Evolutionary conservation across 345 rosid genomes (phyloP).

Genomic region (Salix exigua): DNA sequence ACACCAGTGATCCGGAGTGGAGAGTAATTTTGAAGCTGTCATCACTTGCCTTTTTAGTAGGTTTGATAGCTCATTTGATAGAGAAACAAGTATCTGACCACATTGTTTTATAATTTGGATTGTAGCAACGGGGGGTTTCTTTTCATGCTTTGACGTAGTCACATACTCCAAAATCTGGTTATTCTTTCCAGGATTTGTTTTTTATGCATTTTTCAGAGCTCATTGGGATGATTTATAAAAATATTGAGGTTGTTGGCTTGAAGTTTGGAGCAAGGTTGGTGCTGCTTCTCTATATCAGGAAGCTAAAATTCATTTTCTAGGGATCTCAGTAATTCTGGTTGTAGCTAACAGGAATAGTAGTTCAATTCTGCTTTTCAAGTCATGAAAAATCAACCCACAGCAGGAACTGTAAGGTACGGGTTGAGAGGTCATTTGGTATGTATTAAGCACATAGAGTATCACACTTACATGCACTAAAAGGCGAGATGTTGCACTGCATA

Average conservation of each 20-base stretch:
- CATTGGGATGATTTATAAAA: neutral
- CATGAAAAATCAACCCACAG: neutral
- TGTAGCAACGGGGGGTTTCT: neutral
- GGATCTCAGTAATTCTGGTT: neutral
- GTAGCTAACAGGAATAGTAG: neutral
- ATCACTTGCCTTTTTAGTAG: neutral
- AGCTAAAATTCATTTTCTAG: neutral
- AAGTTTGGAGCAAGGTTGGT: neutral
- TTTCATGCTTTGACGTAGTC: neutral
- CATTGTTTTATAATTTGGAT: neutral
- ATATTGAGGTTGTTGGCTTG: neutral
- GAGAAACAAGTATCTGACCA: neutral
- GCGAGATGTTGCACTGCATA: slow-evolving; percentile 97
- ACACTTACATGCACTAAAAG: slow-evolving; percentile 79
- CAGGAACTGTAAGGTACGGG: neutral
- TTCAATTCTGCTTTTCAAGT: neutral
- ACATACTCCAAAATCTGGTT: neutral
- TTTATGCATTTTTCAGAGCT: neutral
- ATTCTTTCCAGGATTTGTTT: neutral
- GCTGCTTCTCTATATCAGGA: neutral
- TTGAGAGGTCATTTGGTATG: neutral
- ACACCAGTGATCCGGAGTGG: neutral
- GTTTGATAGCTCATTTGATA: neutral
- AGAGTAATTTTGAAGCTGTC: neutral
- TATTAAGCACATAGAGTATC: neutral